Percentiles rank a stretch among this genome's conserved stretches.
Evolutionary conservation across 805 yeast species (phyloP).

Genomic region (Candida sithepensis): DNA sequence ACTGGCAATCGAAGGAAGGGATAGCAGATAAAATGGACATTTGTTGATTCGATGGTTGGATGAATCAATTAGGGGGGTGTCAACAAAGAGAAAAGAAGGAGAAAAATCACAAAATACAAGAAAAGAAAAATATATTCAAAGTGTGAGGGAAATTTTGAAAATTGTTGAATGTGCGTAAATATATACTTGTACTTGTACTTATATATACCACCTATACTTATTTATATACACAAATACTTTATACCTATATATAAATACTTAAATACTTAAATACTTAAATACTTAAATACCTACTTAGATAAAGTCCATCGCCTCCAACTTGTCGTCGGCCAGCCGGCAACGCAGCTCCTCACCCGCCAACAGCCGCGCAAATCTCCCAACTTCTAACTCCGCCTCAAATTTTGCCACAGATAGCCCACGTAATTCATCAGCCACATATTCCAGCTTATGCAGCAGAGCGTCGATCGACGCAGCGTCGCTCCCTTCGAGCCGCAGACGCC

Average conservation of each 20-base stretch:
- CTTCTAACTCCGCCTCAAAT: conserved; percentile 27
- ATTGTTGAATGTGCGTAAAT: no score
- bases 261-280: no score
- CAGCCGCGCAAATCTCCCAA: conserved; percentile 23
- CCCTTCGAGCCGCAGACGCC: conserved; percentile 22
- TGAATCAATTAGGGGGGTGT: background rate
- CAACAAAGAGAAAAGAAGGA: background rate
- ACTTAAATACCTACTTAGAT: conserved; percentile 27
- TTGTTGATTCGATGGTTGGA: no score
- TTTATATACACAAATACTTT: no score
- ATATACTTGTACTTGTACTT: no score
- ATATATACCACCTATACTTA: no score
- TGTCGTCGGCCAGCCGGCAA: conserved; percentile 35
- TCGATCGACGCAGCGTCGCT: no score
- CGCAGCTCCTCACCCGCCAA: conserved; percentile 24
- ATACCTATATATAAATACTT: no score
- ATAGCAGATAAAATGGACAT: background rate
- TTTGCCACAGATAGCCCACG: no score
- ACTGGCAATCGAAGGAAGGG: background rate
- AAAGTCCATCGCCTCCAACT: conserved; percentile 46
- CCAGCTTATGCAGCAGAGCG: conserved; percentile 24
- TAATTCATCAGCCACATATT: no score
- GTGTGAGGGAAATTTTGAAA: no score
- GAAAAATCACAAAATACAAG: background rate
- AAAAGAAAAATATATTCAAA: no score